Percentiles rank a stretch among this genome's conserved stretches.
Conservation (phyloP, 805 yeast genomes). For the Candida piceae region DNA sequence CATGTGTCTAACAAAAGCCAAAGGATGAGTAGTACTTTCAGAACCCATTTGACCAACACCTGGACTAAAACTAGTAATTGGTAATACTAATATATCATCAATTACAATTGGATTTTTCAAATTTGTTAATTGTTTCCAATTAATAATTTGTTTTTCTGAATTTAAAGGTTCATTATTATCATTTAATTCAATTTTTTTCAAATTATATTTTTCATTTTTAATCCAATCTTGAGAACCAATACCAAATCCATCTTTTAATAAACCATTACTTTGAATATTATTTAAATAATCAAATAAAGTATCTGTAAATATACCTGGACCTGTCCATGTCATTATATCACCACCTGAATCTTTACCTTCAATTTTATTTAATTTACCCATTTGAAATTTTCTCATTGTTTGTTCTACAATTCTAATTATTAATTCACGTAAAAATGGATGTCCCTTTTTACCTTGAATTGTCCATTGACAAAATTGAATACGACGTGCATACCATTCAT, state of each 20-base stretch:
- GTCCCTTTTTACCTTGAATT: constrained; percentile 83
- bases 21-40: constrained; percentile 32
- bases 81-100: constrained; percentile 68
- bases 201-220: constrained; percentile 16
- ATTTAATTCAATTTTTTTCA: constrained; percentile 18
- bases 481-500: constrained; percentile 85
- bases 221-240: constrained; percentile 28
- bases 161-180: constrained; percentile 19
- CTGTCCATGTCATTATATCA: constrained; percentile 91
- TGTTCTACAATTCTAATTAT: constrained; percentile 73
- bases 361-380: constrained; percentile 42
- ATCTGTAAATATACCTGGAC: constrained; percentile 95
- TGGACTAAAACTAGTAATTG: constrained; percentile 66
- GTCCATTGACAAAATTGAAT: constrained; percentile 98
- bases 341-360: constrained; percentile 63
- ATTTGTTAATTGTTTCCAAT: constrained; percentile 62
- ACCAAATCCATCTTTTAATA: constrained; percentile 29
- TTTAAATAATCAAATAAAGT: constrained; percentile 73
- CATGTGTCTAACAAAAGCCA: constrained; percentile 59
- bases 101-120: constrained; percentile 48
- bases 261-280: constrained; percentile 41
- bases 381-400: constrained; percentile 52
- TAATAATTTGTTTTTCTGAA: constrained; percentile 31
- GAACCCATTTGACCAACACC: constrained; percentile 71
- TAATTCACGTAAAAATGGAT: constrained; percentile 79